phyloP scores from a whole-genome alignment of 2,329 filamentous ascomycete species.

The Intubia oerlemansii region DNA sequence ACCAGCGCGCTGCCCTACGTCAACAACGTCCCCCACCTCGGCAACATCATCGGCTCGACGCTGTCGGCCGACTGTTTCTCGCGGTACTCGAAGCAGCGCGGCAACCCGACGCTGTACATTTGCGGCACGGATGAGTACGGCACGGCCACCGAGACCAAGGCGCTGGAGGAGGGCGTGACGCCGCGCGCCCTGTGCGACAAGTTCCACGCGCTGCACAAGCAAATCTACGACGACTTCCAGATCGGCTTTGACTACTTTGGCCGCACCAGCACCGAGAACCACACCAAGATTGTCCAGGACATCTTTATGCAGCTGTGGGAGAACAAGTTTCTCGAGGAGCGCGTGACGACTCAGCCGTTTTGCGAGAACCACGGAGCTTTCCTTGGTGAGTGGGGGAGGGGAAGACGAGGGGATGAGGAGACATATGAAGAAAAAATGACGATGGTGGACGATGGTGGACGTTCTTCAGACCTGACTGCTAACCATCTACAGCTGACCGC shows the following conservation, averaged over 20 bases:
- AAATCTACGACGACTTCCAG: constrained; percentile 90
- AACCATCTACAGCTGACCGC: constrained; percentile 40
- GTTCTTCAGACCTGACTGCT: constrained; percentile 15
- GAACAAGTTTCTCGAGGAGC: constrained; percentile 75
- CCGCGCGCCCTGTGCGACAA: constrained; percentile 70
- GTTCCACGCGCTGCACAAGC: constrained; percentile 74
- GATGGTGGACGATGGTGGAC: constrained; percentile 36
- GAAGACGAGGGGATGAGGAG: too few relatives aligned
- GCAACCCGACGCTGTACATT: constrained; percentile 61
- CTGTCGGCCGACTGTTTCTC: constrained; percentile 76
- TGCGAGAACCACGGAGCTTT: constrained; percentile 50
- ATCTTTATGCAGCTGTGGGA: constrained; percentile 77
- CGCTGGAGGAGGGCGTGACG: constrained; percentile 64
- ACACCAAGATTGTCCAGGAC: constrained; percentile 82
- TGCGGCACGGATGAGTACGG: constrained; percentile 56
- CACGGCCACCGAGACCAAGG: constrained; percentile 88
- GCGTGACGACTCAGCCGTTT: constrained; percentile 73
- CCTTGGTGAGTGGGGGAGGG: too few relatives aligned
- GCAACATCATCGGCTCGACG: constrained; percentile 72
- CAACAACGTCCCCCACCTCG: constrained; percentile 59
- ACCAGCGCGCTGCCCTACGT: constrained; percentile 43
- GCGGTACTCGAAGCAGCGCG: constrained; percentile 60
- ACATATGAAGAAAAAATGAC: too few relatives aligned
- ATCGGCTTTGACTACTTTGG: constrained; percentile 92
- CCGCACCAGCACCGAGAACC: constrained; percentile 69